Percentiles rank a stretch among this genome's conserved stretches.
phyloP scores from a whole-genome alignment of 108 stramenopile species.

The Skeletonema menzelii region DNA sequence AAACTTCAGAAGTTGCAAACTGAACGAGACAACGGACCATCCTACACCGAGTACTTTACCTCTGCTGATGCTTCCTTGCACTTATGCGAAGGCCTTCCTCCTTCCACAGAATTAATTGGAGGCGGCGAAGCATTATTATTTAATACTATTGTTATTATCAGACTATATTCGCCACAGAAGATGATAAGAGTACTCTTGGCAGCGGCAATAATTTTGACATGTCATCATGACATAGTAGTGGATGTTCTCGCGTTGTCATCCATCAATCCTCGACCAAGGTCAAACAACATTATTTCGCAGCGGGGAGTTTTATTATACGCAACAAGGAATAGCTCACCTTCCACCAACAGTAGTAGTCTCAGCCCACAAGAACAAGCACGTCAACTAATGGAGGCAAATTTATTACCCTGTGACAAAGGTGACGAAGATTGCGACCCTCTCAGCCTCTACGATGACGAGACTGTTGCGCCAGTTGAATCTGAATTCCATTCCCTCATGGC shows the following conservation, averaged over 20 bases:
- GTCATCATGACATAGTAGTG: background rate
- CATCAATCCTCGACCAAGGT: background rate
- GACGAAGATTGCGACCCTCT: background rate
- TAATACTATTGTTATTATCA: too few relatives aligned
- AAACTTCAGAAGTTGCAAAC: too few relatives aligned
- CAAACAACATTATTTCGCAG: background rate
- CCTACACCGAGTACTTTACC: too few relatives aligned
- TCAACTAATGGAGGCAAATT: slow-evolving; percentile 32
- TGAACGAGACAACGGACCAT: too few relatives aligned
- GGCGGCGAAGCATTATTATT: too few relatives aligned
- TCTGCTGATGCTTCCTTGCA: too few relatives aligned
- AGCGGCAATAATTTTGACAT: background rate
- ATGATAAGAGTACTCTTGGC: background rate
- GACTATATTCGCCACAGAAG: too few relatives aligned
- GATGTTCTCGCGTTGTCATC: background rate
- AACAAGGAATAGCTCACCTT: background rate
- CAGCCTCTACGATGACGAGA: slow-evolving; percentile 31
- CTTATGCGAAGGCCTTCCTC: too few relatives aligned
- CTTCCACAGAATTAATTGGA: too few relatives aligned
- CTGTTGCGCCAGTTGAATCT: slow-evolving; percentile 29
- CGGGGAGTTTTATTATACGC: background rate
- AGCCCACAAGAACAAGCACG: slow-evolving; percentile 25
- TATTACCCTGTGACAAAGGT: background rate
- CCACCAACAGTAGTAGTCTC: background rate
- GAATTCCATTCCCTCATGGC: slow-evolving; percentile 37